A percentile compares a stretch with the other conserved stretches of the same genome.
Evolutionary conservation across 768 basidiomycete genomes (phyloP).

Genomic region (Tricholomella constricta): DNA sequence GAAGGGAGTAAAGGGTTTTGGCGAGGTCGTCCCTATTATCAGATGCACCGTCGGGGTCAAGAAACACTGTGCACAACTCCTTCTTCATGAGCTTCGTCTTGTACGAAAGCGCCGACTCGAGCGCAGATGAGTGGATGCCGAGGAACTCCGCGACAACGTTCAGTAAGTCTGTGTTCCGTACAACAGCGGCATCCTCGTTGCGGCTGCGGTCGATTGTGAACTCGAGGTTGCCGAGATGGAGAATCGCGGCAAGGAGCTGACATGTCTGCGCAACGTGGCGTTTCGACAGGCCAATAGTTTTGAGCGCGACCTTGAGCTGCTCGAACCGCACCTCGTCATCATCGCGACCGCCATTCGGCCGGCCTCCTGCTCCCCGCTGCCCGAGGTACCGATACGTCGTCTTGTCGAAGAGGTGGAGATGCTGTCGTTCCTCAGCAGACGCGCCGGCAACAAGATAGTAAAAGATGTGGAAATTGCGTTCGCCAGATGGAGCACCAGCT

Average conservation of each 20-base stretch:
- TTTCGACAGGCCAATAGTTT: conserved; percentile 91
- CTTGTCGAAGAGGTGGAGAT: conserved; percentile 82
- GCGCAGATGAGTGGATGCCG: conserved; percentile 69
- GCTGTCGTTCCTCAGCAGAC: conserved; percentile 82
- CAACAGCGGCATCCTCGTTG: conserved; percentile 92
- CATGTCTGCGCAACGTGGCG: conserved; percentile 94
- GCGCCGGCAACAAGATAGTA: conserved; percentile 96
- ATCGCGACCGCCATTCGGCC: conserved; percentile 53
- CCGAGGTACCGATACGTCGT: conserved; percentile 87
- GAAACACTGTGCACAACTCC: conserved; percentile 95
- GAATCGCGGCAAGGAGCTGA: conserved; percentile 92
- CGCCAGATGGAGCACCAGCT: conserved; percentile 83
- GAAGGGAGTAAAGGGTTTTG: conserved; percentile 88
- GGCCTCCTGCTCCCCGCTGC: conserved; percentile 51
- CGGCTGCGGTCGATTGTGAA: conserved; percentile 81
- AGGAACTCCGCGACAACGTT: conserved; percentile 88
- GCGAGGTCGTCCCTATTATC: conserved; percentile 95
- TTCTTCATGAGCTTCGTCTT: conserved; percentile 92
- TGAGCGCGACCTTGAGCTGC: conserved; percentile 92
- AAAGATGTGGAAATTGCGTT: conserved; percentile 97
- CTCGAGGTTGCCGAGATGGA: conserved; percentile 95
- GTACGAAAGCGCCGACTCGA: conserved; percentile 86
- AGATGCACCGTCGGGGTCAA: conserved; percentile 91
- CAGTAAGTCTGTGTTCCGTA: conserved; percentile 83
- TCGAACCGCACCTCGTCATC: conserved; percentile 90